phyloP scores from a whole-genome alignment of 2,329 filamentous ascomycete species.

The Xylariales sp. region DNA sequence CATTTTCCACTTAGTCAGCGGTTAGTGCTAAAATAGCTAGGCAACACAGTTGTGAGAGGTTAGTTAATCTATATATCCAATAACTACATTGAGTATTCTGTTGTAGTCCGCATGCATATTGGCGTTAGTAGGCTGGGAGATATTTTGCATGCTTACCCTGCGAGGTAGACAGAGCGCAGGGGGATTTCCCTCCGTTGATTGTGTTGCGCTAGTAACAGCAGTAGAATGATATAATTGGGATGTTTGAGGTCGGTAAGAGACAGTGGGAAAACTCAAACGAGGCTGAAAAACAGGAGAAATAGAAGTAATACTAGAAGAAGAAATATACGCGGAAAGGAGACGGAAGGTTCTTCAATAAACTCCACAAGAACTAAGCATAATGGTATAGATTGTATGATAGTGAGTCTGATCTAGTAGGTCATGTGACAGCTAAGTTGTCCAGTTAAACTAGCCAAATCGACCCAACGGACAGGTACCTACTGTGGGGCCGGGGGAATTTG shows the following conservation, averaged over 20 bases:
- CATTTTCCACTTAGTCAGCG: no score
- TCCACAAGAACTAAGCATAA: slow-evolving; percentile 23
- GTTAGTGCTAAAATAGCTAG: no score
- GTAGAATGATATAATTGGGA: slow-evolving; percentile 22
- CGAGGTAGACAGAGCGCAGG: slow-evolving; percentile 23
- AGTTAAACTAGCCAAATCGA: no score
- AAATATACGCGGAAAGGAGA: slow-evolving; percentile 15
- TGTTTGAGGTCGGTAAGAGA: slow-evolving; percentile 18
- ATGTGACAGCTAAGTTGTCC: no score
- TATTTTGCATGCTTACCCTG: slow-evolving; percentile 17
- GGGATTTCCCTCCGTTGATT: slow-evolving; percentile 18
- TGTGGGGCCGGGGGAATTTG: no score
- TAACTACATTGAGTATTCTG: no score
- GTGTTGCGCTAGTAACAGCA: slow-evolving; percentile 10
- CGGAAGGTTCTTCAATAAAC: slow-evolving; percentile 9
- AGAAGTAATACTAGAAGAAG: slow-evolving; percentile 19
- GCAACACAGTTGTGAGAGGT: no score
- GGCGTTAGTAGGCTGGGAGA: slow-evolving; percentile 4
- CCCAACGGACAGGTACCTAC: no score
- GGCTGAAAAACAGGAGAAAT: slow-evolving; percentile 12
- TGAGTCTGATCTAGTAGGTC: no score
- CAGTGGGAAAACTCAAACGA: slow-evolving; percentile 7
- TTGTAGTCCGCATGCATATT: background rate
- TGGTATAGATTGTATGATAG: slow-evolving; percentile 17
- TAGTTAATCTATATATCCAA: no score